Conservation (phyloP, 148 eudicot species). For the Vaccinium darrowii region DNA sequence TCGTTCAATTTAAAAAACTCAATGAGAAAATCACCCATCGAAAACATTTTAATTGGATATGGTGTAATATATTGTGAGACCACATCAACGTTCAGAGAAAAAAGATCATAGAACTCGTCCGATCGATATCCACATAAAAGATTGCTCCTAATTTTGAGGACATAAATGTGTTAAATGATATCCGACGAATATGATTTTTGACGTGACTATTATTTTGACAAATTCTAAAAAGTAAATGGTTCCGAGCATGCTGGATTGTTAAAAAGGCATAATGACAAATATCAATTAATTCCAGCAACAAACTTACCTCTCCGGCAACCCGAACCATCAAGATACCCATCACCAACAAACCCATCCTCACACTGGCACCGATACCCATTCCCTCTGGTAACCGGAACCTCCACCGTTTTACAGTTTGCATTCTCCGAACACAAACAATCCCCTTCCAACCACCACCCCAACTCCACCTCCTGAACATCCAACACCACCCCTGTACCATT, state of each 20-base stretch:
- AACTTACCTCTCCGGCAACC: conserved; percentile 53
- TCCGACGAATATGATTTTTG: too few species aligned
- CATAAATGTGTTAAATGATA: too few species aligned
- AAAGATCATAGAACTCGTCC: too few species aligned
- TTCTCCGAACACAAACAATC: conserved; percentile 29
- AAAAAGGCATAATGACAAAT: not conserved
- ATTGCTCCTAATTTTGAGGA: too few species aligned
- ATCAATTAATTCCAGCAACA: not conserved
- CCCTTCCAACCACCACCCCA: conserved; percentile 58
- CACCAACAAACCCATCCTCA: conserved; percentile 38
- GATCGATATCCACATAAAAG: too few species aligned
- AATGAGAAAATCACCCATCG: too few species aligned
- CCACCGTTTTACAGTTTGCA: conserved; percentile 27
- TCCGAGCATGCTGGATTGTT: not conserved
- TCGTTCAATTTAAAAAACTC: too few species aligned
- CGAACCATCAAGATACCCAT: conserved; percentile 35
- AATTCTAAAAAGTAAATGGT: not conserved
- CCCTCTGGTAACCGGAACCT: conserved; percentile 20
- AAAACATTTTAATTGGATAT: too few species aligned
- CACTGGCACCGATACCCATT: conserved; percentile 44
- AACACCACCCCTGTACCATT: conserved; percentile 33
- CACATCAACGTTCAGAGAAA: too few species aligned
- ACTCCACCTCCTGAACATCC: conserved; percentile 37
- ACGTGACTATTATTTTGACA: too few species aligned
- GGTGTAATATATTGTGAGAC: too few species aligned